These are phyloP conservation scores for Penicillium palitans DNA, from an alignment of 2,329 filamentous ascomycete genomes.

Conservation along the genomic window DNA sequence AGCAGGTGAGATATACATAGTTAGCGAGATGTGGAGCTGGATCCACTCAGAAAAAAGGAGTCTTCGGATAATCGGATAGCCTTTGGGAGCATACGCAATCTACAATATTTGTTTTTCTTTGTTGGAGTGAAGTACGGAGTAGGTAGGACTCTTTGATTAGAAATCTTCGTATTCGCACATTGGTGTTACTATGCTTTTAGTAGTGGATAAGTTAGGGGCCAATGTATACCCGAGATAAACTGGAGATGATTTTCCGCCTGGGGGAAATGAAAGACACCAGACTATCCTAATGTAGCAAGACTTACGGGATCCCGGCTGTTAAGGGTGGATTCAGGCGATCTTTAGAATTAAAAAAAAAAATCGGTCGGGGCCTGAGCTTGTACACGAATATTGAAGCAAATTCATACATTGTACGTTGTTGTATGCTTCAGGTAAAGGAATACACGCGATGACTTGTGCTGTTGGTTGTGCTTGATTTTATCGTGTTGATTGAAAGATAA, in stretches of 20 bases:
- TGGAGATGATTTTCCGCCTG: neutral
- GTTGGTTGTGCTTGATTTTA: constrained; percentile 11
- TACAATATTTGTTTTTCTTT: neutral
- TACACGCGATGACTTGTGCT: constrained; percentile 16
- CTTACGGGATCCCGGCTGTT: constrained; percentile 12
- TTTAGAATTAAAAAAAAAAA: constrained; percentile 8
- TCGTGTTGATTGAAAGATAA: neutral
- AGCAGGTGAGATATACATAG: constrained; percentile 18
- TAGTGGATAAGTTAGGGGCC: neutral
- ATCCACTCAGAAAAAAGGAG: constrained; percentile 19
- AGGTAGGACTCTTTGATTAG: neutral
- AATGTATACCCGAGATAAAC: neutral
- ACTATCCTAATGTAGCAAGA: constrained; percentile 16
- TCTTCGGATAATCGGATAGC: constrained; percentile 25
- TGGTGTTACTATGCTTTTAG: neutral
- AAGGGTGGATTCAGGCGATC: constrained; percentile 13
- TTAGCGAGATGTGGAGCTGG: constrained; percentile 27
- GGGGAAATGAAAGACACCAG: neutral
- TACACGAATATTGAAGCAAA: neutral
- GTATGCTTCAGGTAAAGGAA: constrained; percentile 18
- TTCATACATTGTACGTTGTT: constrained; percentile 17
- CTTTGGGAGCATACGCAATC: constrained; percentile 1
- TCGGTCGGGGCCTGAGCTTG: constrained; percentile 2
- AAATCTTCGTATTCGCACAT: neutral
- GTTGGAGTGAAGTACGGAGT: neutral